Evolutionary conservation across 2,329 filamentous ascomycete species (phyloP).

Genomic region (Diaporthe citri): DNA sequence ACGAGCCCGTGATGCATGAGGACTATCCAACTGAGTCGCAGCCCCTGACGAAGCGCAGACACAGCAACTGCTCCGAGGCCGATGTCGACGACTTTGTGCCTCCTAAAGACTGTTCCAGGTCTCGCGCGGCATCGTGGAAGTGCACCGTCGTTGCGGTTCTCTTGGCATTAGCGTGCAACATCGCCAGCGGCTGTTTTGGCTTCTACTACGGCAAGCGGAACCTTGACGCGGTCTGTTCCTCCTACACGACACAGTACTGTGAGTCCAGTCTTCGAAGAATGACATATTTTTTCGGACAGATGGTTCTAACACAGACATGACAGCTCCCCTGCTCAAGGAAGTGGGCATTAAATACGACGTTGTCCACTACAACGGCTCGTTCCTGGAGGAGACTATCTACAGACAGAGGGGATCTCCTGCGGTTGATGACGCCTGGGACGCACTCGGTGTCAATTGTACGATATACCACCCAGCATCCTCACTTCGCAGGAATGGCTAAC

Average conservation of each 20-base stretch:
- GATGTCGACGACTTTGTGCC: neutral
- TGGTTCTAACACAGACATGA: accelerated
- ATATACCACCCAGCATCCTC: neutral
- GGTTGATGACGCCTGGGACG: slow-evolving; percentile 70
- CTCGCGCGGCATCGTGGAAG: neutral
- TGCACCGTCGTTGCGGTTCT: neutral
- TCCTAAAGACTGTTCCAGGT: neutral
- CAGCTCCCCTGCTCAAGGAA: slow-evolving; percentile 53
- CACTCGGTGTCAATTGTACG: slow-evolving; percentile 59
- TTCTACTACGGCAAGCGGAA: slow-evolving; percentile 6
- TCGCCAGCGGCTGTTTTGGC: slow-evolving; percentile 6
- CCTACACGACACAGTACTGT: slow-evolving; percentile 55
- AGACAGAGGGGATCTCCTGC: slow-evolving; percentile 63
- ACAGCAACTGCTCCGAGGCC: slow-evolving; percentile 16
- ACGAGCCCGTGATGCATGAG: neutral
- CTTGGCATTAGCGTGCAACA: neutral
- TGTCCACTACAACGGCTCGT: slow-evolving; percentile 67
- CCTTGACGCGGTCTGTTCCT: slow-evolving; percentile 45
- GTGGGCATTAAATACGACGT: slow-evolving; percentile 51
- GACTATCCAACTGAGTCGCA: slow-evolving; percentile 17
- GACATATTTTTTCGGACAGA: too few relatives aligned
- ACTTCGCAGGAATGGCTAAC: neutral
- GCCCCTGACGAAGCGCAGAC: neutral
- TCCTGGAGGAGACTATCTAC: slow-evolving; percentile 67
- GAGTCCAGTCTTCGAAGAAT: slow-evolving; percentile 40